A percentile compares a stretch with the other conserved stretches of the same genome.
Evolutionary conservation across 805 yeast species (phyloP).

Genomic region (Phaffomyces antillensis): DNA sequence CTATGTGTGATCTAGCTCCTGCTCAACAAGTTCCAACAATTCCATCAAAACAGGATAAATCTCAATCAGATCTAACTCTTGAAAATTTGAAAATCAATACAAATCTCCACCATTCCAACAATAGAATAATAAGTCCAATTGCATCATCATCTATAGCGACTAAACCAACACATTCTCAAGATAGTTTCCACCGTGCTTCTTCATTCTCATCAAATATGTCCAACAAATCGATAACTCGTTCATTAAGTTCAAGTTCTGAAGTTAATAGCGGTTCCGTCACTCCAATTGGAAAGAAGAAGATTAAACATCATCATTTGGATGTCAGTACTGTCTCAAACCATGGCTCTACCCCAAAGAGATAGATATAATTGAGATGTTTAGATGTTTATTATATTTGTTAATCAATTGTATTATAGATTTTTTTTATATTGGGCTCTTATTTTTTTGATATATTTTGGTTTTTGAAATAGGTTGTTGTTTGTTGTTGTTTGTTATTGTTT

Average conservation of each 20-base stretch:
- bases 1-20: background rate
- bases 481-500: too few species aligned
- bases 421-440: background rate
- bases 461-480: too few species aligned
- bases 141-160: background rate
- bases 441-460: too few species aligned
- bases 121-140: background rate
- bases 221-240: constrained; percentile 4
- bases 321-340: constrained; percentile 11
- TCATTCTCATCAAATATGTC: constrained; percentile 12
- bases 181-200: constrained; percentile 3
- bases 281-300: constrained; percentile 6
- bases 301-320: constrained; percentile 22
- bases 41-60: too few species aligned
- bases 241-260: constrained; percentile 1
- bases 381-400: background rate
- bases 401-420: background rate
- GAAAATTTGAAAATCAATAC: background rate
- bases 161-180: background rate
- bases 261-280: constrained; percentile 2
- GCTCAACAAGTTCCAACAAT: background rate
- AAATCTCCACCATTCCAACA: background rate
- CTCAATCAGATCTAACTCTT: background rate
- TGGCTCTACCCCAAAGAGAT: constrained; percentile 1
- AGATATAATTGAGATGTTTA: background rate